Evolutionary conservation across 2,329 filamentous ascomycete species (phyloP).

Genomic region (Harringtonia lauricola): DNA sequence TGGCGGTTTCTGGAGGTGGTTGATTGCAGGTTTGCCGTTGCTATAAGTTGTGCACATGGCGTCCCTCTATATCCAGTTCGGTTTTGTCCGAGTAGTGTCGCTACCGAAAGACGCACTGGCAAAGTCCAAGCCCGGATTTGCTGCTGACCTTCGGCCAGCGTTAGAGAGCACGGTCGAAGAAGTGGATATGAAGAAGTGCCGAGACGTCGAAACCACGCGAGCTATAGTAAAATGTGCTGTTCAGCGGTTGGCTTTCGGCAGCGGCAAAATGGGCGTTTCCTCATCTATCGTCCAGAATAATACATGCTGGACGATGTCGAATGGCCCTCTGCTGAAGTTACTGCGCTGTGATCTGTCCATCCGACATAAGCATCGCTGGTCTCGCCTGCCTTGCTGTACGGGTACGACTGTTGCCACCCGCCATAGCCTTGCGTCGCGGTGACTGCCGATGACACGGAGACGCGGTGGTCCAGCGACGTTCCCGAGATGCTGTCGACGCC

Average conservation of each 20-base stretch:
- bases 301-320: slow-evolving; percentile 18
- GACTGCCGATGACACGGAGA: slow-evolving; percentile 27
- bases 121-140: too few relatives aligned
- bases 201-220: background rate
- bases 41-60: too few relatives aligned
- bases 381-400: slow-evolving; percentile 27
- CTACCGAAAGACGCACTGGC: too few relatives aligned
- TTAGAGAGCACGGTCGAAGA: too few relatives aligned
- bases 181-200: too few relatives aligned
- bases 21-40: too few relatives aligned
- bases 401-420: slow-evolving; percentile 17
- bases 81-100: too few relatives aligned
- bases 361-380: slow-evolving; percentile 23
- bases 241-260: background rate
- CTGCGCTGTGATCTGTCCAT: slow-evolving; percentile 21
- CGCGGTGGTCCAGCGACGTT: slow-evolving; percentile 21
- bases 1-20: too few relatives aligned
- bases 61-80: too few relatives aligned
- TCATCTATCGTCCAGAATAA: slow-evolving; percentile 18
- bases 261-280: background rate
- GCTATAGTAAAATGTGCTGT: background rate
- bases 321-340: slow-evolving; percentile 14
- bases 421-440: slow-evolving; percentile 13
- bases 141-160: too few relatives aligned
- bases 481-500: slow-evolving; percentile 24